Base-by-base conservation (phyloP, 768 basidiomycete genomes). In the Harrya chromipes region DNA sequence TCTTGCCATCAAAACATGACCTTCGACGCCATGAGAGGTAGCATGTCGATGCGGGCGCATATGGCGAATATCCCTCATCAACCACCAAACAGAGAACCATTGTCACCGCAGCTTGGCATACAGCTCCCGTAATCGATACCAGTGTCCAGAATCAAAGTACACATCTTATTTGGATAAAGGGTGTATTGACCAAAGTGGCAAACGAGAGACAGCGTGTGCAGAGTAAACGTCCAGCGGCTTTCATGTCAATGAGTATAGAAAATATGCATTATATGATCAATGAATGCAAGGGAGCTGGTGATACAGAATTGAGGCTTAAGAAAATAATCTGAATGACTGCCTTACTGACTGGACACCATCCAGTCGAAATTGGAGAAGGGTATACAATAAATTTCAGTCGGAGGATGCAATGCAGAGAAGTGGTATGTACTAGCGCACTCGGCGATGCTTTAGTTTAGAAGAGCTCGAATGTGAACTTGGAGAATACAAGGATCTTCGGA, bases 381-480 rank as follows among this genome's bases (percentile, higher is more conserved):
- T n/a, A 47, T 37, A 36, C 36, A 34, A 44, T 4, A 26, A 8
- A 23, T 37, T 35, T 43, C 27, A 29, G 17, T 50, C 51, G 35
- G 34, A 46, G 20, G 4, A 49, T 49, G 44, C 40, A 33, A 45
- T 47, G 42, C 20, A 50, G 45, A 19, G 20, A 50, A 42, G 50
- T 38, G 47, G n/a, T 43, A 53, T 49, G 50, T 35, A 54, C 48
- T 58, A 61, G 33, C 40, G 42, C 43, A 33, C 47, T 52, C 17
- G 41, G 58, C 47, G 23, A 26, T 40, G 44, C 23, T 43, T 36
- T 50, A 65, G 21, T 31, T 43, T 50, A 52, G 24, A 17, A 44
- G 39, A 20, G 31, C 19, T 36, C 34, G 23, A 21, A 40, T 31
- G 46, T 23, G 16, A 33, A 14, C 8, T 26, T 40, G 23, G 10